Conservation (phyloP, 2,329 filamentous ascomycete species). For the Setomelanomma holmii region DNA sequence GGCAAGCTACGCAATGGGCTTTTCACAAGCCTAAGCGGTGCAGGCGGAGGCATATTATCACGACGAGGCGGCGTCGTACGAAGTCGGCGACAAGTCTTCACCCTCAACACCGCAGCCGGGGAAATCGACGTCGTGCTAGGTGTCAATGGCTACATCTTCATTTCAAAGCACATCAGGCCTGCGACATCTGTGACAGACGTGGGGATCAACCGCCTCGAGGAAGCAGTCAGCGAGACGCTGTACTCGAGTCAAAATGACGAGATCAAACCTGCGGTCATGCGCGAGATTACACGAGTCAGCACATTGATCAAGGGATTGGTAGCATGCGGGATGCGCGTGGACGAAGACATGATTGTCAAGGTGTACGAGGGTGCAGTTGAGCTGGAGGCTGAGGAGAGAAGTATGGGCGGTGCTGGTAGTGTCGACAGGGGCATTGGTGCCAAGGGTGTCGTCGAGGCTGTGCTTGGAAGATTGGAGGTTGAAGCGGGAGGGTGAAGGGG, state of each 20-base stretch:
- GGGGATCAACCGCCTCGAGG: conserved; percentile 84
- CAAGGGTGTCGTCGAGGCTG: conserved; percentile 41
- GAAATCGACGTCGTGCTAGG: conserved; percentile 86
- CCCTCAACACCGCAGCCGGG: conserved; percentile 65
- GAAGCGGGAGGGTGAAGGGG: conserved; percentile 27
- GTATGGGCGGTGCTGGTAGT: conserved; percentile 54
- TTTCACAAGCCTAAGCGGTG: conserved; percentile 82
- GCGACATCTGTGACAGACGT: conserved; percentile 60
- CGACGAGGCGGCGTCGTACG: conserved; percentile 77
- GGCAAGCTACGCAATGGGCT: conserved; percentile 94
- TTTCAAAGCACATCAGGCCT: conserved; percentile 79
- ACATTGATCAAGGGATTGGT: conserved; percentile 84
- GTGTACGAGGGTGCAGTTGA: conserved; percentile 85
- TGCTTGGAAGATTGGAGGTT: conserved; percentile 36
- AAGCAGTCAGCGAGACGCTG: conserved; percentile 81
- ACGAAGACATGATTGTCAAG: conserved; percentile 46
- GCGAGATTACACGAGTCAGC: conserved; percentile 84
- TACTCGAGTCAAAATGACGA: conserved; percentile 96
- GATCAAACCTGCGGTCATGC: conserved; percentile 76
- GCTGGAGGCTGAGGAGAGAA: conserved; percentile 68
- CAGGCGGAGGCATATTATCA: conserved; percentile 67
- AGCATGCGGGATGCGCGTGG: conserved; percentile 69
- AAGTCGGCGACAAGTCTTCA: conserved; percentile 86
- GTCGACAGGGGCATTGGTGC: conserved; percentile 39
- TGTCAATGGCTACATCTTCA: conserved; percentile 97